Evolutionary conservation across 176 grass and related monocot genomes (phyloP), one percentile per base, ranked within the genome.

Genomic region (Tillandsia leiboldiana): DNA sequence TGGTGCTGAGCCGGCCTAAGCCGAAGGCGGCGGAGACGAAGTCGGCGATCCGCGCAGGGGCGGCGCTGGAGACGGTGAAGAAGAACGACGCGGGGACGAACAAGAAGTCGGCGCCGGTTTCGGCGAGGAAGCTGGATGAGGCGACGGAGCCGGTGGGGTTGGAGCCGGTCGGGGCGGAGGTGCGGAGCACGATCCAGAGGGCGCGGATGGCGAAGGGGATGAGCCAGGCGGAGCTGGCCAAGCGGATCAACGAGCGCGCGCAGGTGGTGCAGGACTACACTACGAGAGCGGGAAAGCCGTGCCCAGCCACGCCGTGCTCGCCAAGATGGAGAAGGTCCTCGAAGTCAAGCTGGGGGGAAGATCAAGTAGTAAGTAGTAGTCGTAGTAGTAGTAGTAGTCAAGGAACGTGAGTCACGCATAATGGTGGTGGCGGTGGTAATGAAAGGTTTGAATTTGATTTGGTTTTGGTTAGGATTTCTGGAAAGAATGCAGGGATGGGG

Each of bases 261-360:
- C 84, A 92, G 79, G 85, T 96, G 73, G 92, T 92, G 67, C 88
- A 87, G 80, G 92, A 96, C 78, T 96, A 89, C 74, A 96, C 78
- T 96, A 89, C 74, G 88, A 96, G 73, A 84, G 81, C 63, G 86
- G 92, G 47, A 89, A 78, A 73, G 92, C 88, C 18, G 81, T 86
- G 53, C 86, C 88, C 3, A 81, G 73, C 52, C 88, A 91, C 86
- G 86, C 81, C 27, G 81, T 96, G 52, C 88, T 96, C 18, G 83
- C 83, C 50, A 89, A 89, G 81, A 91, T 91, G 92, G 92, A 96
- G 82, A 82, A 83, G 80, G 86, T 78, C 1, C 88, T 91, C 69
- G 70, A 76, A 52, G 88, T 91, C 70, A 96, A 91, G 81, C 92
- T 91, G 77, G 92, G 12, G 83, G 92, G 11, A 91, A 89, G 78